Conservation (phyloP, 768 basidiomycete genomes). For the Calocera cornea region DNA sequence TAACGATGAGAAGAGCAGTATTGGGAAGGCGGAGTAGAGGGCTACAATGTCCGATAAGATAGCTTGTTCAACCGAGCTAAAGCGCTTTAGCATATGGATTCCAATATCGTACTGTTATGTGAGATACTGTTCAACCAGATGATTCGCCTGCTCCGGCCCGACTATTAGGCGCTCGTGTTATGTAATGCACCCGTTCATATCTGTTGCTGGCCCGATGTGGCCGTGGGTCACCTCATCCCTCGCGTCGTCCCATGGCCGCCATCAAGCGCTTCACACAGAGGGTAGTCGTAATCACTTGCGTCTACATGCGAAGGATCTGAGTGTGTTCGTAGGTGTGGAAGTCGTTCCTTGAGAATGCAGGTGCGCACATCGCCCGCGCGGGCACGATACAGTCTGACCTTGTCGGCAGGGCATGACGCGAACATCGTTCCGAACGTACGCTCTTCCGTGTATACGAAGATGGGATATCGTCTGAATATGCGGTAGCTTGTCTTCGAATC, state of each 20-base stretch:
- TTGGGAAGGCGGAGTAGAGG: no score
- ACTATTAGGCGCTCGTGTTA: neutral
- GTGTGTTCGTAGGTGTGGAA: slow-evolving; percentile 53
- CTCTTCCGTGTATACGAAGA: neutral
- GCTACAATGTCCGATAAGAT: no score
- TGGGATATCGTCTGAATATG: neutral
- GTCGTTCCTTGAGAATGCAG: slow-evolving; percentile 63
- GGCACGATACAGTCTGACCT: neutral
- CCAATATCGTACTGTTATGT: no score
- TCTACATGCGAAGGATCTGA: slow-evolving; percentile 11
- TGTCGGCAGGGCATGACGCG: slow-evolving; percentile 52
- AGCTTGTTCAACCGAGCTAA: no score
- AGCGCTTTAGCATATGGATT: no score
- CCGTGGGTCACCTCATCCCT: neutral
- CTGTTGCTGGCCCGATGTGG: no score
- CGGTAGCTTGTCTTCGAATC: slow-evolving; percentile 46
- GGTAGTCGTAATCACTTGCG: slow-evolving; percentile 4
- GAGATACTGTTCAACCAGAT: no score
- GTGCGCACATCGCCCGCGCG: slow-evolving; percentile 24
- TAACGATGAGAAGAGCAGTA: no score
- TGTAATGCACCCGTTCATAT: neutral
- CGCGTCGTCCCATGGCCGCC: neutral
- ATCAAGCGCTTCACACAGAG: slow-evolving; percentile 7
- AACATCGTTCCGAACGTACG: slow-evolving; percentile 67
- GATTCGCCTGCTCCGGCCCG: no score